These are phyloP conservation scores for Biscogniauxia mediterranea DNA, from an alignment of 2,329 filamentous ascomycete species.

Conservation along the genomic window DNA sequence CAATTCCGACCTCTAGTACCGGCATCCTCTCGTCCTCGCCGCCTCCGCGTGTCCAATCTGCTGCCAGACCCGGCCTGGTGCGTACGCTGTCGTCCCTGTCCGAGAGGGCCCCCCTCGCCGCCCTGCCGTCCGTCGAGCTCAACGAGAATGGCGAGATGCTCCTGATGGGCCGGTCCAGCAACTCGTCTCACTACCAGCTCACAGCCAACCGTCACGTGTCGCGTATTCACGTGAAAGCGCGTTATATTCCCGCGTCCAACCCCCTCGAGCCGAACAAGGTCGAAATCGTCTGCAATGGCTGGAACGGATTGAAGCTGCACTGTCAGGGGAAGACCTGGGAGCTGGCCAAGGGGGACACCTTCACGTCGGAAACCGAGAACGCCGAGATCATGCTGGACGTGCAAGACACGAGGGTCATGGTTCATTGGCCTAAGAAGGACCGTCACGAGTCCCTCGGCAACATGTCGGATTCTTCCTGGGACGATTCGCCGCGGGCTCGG, in stretches of 20 bases:
- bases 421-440: constrained; percentile 76
- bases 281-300: constrained; percentile 87
- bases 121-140: constrained; percentile 79
- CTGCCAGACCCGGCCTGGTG: constrained; percentile 48
- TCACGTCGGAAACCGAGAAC: constrained; percentile 83
- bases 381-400: constrained; percentile 94
- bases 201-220: constrained; percentile 91
- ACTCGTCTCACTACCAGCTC: constrained; percentile 92
- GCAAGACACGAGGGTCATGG: constrained; percentile 83
- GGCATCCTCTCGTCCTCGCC: constrained; percentile 88
- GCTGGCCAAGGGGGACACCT: constrained; percentile 81
- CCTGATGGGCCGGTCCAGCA: constrained; percentile 89
- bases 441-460: constrained; percentile 47
- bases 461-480: constrained; percentile 69
- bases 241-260: constrained; percentile 69
- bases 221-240: constrained; percentile 85
- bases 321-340: constrained; percentile 87
- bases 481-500: constrained; percentile 54
- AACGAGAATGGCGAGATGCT: constrained; percentile 77
- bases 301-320: constrained; percentile 93
- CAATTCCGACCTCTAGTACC: constrained; percentile 89
- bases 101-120: constrained; percentile 78
- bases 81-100: constrained; percentile 65
- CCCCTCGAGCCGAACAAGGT: constrained; percentile 73
- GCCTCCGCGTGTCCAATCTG: constrained; percentile 56